A percentile compares a stretch with the other conserved stretches of the same genome.
Evolutionary conservation across 257 asterid genomes (phyloP).

Genomic region (Craterostigma plantagineum): DNA sequence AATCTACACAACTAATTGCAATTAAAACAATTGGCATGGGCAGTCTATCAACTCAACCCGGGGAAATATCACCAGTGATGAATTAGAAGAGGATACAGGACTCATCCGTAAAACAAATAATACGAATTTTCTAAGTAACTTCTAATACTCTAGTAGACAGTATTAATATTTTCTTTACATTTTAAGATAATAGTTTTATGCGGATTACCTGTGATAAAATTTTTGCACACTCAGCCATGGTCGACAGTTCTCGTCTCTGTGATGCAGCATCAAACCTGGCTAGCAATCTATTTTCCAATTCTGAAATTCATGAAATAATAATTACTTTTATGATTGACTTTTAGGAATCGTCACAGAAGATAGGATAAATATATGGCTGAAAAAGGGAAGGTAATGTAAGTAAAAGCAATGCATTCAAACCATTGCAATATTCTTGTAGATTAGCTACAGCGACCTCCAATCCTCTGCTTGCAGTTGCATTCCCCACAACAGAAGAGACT

Average conservation of each 20-base stretch:
- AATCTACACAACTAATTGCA: too few relatives aligned
- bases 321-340: background rate
- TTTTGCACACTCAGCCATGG: conserved; percentile 98
- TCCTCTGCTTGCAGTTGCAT: conserved; percentile 93
- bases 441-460: conserved; percentile 94
- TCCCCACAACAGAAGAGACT: conserved; percentile 50
- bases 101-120: too few relatives aligned
- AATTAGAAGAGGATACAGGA: too few relatives aligned
- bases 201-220: conserved; percentile 70
- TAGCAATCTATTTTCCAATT: conserved; percentile 91
- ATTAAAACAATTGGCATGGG: too few relatives aligned
- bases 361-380: background rate
- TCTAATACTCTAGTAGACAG: background rate
- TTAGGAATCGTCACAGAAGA: background rate
- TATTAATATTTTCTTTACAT: background rate
- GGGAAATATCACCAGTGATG: too few relatives aligned
- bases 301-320: conserved; percentile 22
- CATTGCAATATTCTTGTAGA: conserved; percentile 96
- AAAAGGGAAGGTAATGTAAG: too few relatives aligned
- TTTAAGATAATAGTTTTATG: background rate
- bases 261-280: conserved; percentile 86
- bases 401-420: conserved; percentile 13
- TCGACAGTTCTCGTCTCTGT: conserved; percentile 72
- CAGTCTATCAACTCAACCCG: too few relatives aligned
- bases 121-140: too few relatives aligned